Percentiles rank a stretch among this genome's conserved stretches.
phyloP scores from a whole-genome alignment of 1,284 basidiomycete species.

The Bjerkandera adusta region DNA sequence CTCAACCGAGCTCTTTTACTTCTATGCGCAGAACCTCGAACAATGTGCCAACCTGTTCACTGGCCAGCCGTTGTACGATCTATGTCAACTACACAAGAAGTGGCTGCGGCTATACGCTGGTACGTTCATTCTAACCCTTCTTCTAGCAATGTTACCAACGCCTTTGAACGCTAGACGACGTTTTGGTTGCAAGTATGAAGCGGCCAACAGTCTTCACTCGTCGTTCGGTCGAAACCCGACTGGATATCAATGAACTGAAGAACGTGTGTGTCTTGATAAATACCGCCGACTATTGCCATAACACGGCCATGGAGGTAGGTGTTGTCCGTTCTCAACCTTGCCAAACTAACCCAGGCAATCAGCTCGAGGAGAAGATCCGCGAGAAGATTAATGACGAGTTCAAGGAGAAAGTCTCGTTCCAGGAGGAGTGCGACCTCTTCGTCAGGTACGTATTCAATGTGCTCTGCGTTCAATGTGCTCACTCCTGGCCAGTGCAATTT shows the following conservation, averaged over 20 bases:
- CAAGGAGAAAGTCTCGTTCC: conserved; percentile 79
- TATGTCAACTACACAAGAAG: conserved; percentile 83
- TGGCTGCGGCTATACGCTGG: conserved; percentile 94
- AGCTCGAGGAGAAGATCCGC: conserved; percentile 91
- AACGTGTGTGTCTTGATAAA: conserved; percentile 89
- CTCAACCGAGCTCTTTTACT: conserved; percentile 96
- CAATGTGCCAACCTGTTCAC: conserved; percentile 89
- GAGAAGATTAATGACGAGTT: conserved; percentile 78
- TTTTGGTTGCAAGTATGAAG: conserved; percentile 73
- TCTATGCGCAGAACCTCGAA: conserved; percentile 94
- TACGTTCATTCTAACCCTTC: conserved; percentile 33
- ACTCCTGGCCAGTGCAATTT: conserved; percentile 60
- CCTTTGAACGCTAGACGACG: conserved; percentile 64
- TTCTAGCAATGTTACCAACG: background rate
- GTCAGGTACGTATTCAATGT: conserved; percentile 54
- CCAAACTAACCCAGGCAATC: too few relatives aligned
- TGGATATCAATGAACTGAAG: conserved; percentile 71
- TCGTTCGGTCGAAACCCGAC: conserved; percentile 74
- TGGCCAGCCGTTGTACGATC: conserved; percentile 77
- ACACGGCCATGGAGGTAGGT: conserved; percentile 80
- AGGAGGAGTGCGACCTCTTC: conserved; percentile 86
- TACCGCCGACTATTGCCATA: conserved; percentile 97
- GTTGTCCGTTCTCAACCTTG: too few relatives aligned
- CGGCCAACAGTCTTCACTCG: conserved; percentile 45
- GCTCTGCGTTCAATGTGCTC: background rate